phyloP scores from a whole-genome alignment of 495 filamentous ascomycete genomes.

The Neurospora pannonica region DNA sequence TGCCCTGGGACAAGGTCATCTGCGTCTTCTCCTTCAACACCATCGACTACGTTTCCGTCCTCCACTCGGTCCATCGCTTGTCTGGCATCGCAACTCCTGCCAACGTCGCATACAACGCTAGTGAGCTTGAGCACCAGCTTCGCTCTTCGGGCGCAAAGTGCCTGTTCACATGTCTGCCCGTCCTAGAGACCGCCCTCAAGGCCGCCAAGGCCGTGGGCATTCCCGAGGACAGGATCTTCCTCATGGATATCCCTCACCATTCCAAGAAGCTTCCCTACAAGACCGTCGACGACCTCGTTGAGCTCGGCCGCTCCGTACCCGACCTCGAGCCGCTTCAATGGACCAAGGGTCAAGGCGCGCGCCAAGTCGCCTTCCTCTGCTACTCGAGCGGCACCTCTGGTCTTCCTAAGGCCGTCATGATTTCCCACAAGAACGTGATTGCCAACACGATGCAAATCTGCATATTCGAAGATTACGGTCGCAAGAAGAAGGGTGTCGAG shows the following conservation, averaged over 20 bases:
- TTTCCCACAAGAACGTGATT: slow-evolving; percentile 82
- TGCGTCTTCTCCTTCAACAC: slow-evolving; percentile 74
- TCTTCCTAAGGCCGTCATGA: slow-evolving; percentile 93
- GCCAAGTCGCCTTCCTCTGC: slow-evolving; percentile 74
- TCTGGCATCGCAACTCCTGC: slow-evolving; percentile 69
- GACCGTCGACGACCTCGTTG: slow-evolving; percentile 60
- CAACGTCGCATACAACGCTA: slow-evolving; percentile 71
- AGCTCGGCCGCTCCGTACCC: slow-evolving; percentile 52
- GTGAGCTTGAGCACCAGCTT: slow-evolving; percentile 72
- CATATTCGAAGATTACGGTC: slow-evolving; percentile 41
- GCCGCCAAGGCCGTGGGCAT: slow-evolving; percentile 60
- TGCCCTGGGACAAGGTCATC: slow-evolving; percentile 80
- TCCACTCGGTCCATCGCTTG: slow-evolving; percentile 67
- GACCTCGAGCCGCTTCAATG: slow-evolving; percentile 57
- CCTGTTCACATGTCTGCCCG: slow-evolving; percentile 70
- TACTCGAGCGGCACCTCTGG: slow-evolving; percentile 88
- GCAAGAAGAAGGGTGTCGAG: slow-evolving; percentile 28
- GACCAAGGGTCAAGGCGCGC: slow-evolving; percentile 63
- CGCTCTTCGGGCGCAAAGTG: slow-evolving; percentile 64
- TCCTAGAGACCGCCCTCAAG: slow-evolving; percentile 59
- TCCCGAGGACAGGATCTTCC: slow-evolving; percentile 61
- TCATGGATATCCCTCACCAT: slow-evolving; percentile 59
- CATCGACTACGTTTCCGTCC: slow-evolving; percentile 68
- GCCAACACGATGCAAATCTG: slow-evolving; percentile 64
- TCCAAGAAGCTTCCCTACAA: slow-evolving; percentile 48